These are phyloP conservation scores for Solanum lignicaule DNA, from an alignment of 257 asterid species.

Conservation along the genomic window DNA sequence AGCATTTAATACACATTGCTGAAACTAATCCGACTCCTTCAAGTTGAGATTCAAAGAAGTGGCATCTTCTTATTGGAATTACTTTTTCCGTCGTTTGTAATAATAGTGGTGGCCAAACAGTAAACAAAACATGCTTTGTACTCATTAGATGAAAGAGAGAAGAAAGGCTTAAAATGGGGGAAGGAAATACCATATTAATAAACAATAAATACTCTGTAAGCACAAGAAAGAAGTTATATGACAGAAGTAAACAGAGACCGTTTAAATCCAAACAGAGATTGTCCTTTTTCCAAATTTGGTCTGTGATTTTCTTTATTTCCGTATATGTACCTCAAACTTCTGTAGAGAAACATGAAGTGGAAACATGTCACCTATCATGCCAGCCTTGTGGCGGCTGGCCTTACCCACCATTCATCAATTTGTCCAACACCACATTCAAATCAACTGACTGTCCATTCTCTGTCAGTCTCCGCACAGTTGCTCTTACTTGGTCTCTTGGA, in stretches of 20 bases:
- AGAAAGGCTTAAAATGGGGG: neutral
- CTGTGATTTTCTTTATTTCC: neutral
- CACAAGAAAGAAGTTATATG: neutral
- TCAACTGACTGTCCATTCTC: constrained; percentile 94
- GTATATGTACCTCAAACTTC: constrained; percentile 1
- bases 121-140: neutral
- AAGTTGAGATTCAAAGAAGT: neutral
- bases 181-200: neutral
- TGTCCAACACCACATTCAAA: constrained; percentile 82
- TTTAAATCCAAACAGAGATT: neutral
- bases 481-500: constrained; percentile 80
- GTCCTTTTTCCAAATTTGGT: neutral
- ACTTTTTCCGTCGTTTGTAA: neutral
- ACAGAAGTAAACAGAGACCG: neutral
- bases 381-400: constrained; percentile 59
- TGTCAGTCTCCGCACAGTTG: constrained; percentile 70
- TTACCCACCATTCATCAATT: constrained; percentile 82
- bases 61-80: neutral
- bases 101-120: neutral
- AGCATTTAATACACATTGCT: neutral
- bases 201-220: neutral
- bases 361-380: constrained; percentile 45
- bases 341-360: constrained; percentile 22
- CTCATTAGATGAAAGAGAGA: neutral
- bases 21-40: neutral